phyloP scores from a whole-genome alignment of 305 asterid genomes.

The Fraxinus paxiana region DNA sequence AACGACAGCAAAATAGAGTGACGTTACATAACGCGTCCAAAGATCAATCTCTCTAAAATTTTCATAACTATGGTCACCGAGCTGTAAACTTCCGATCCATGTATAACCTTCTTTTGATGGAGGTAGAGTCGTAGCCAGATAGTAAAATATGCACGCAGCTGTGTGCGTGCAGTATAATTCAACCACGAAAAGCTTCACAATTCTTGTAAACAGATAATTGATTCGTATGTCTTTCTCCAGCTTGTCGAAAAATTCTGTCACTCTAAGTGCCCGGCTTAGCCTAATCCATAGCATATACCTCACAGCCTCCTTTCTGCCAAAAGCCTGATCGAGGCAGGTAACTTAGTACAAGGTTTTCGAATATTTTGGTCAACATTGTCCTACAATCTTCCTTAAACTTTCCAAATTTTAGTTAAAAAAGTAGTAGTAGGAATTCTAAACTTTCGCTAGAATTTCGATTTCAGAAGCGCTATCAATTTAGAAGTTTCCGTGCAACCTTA shows the following conservation, averaged over 20 bases:
- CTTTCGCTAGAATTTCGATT: neutral
- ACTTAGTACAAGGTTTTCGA: neutral
- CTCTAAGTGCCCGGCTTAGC: conserved; percentile 57
- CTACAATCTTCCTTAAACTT: neutral
- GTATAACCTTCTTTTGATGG: conserved; percentile 61
- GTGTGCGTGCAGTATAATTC: conserved; percentile 72
- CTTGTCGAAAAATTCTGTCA: conserved; percentile 50
- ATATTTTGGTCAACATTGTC: neutral
- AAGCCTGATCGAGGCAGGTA: conserved; percentile 30
- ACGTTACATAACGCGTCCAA: conserved; percentile 63
- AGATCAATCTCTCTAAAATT: conserved; percentile 60
- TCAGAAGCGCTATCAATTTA: neutral
- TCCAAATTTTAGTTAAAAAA: neutral
- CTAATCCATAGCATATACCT: conserved; percentile 67
- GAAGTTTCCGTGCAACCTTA: neutral
- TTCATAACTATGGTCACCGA: conserved; percentile 56
- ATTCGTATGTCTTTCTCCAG: conserved; percentile 61
- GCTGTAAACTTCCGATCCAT: conserved; percentile 63
- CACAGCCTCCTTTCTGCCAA: conserved; percentile 47
- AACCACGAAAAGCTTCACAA: conserved; percentile 58
- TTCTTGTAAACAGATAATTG: conserved; percentile 58
- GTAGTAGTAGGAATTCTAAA: neutral
- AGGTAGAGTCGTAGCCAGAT: conserved; percentile 69
- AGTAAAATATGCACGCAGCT: conserved; percentile 71
- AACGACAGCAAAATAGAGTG: conserved; percentile 58